Evolutionary conservation across 176 grass and related monocot genomes (phyloP).

Genomic region (Olyra latifolia): DNA sequence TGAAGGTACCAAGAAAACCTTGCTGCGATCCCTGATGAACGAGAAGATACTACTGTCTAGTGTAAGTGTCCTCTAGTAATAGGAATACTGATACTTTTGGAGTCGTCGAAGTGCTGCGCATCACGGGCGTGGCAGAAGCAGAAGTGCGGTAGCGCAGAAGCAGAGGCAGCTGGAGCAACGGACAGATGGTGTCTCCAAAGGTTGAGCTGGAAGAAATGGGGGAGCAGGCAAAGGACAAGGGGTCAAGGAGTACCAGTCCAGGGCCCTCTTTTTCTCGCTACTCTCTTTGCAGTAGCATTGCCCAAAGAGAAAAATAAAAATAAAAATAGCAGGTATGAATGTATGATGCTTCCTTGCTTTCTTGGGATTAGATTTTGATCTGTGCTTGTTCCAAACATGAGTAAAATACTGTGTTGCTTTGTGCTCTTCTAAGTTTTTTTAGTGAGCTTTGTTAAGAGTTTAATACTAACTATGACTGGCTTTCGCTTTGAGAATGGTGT

Average conservation of each 20-base stretch:
- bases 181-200: conserved; percentile 35
- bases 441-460: not conserved
- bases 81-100: not conserved
- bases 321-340: not conserved
- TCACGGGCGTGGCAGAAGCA: conserved; percentile 40
- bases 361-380: conserved; percentile 27
- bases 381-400: not conserved
- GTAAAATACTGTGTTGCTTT: conserved; percentile 19
- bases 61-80: conserved; percentile 15
- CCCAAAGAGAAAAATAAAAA: not conserved
- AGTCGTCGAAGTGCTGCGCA: not conserved
- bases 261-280: not conserved
- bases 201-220: conserved; percentile 39
- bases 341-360: conserved; percentile 26
- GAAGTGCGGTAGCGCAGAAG: not conserved
- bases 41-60: not conserved
- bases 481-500: not conserved
- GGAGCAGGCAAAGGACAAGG: conserved; percentile 38
- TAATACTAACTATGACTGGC: not conserved
- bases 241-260: conserved; percentile 12
- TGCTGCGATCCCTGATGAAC: not conserved
- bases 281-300: not conserved
- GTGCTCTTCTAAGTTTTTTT: not conserved
- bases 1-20: not conserved
- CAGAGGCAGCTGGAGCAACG: conserved; percentile 22